phyloP scores from a whole-genome alignment of 345 rosid genomes.

The Dipteronia sinensis region DNA sequence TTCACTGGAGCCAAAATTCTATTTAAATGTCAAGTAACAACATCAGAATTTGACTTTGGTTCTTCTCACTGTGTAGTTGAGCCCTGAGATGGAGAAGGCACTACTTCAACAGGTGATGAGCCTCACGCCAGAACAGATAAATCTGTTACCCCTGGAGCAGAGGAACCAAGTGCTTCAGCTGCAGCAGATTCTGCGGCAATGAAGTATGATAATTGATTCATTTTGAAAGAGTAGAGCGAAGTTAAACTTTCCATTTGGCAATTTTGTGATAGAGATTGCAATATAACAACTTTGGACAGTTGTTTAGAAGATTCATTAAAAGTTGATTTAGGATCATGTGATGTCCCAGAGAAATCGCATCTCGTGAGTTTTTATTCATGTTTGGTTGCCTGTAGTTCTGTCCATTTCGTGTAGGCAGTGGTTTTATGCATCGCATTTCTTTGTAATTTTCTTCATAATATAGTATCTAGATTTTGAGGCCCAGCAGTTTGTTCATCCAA shows the following conservation, averaged over 20 bases:
- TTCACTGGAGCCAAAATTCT: background rate
- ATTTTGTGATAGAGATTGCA: background rate
- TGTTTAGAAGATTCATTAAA: too few relatives aligned
- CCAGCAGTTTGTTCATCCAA: too few relatives aligned
- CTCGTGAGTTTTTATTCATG: too few relatives aligned
- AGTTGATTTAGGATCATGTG: too few relatives aligned
- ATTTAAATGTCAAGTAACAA: background rate
- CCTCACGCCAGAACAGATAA: slow-evolving; percentile 91
- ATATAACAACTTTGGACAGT: background rate
- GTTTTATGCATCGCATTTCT: background rate
- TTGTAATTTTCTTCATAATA: background rate
- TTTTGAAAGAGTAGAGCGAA: background rate
- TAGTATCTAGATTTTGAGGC: too few relatives aligned
- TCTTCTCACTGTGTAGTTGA: slow-evolving; percentile 53
- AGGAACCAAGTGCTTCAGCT: slow-evolving; percentile 95
- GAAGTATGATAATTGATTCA: slow-evolving; percentile 21
- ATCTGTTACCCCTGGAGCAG: slow-evolving; percentile 82
- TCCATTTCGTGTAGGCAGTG: too few relatives aligned
- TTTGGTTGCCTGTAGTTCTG: too few relatives aligned
- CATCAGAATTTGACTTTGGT: background rate
- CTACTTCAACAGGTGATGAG: slow-evolving; percentile 98
- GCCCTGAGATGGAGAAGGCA: slow-evolving; percentile 96
- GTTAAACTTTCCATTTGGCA: background rate
- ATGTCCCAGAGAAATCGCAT: too few relatives aligned
- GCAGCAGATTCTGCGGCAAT: slow-evolving; percentile 88